Evolutionary conservation across 495 filamentous ascomycete species (phyloP).

Genomic region (Beverwykella pulmonaria): DNA sequence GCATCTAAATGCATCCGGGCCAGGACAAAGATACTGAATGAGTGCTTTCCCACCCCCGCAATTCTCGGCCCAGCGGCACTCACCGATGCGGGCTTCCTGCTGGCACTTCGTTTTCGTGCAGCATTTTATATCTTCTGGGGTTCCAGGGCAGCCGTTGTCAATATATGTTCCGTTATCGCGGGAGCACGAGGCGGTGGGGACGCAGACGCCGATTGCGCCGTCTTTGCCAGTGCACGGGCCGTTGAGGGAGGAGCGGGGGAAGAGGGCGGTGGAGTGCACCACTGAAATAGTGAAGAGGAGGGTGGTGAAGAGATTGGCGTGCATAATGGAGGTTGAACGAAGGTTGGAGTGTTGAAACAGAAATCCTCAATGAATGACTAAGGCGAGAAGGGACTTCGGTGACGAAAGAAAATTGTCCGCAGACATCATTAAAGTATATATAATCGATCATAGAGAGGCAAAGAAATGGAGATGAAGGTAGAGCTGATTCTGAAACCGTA

Average conservation of each 20-base stretch:
- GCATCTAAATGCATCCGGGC: constrained; percentile 24
- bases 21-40: constrained; percentile 21
- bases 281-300: not conserved
- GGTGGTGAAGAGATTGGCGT: not conserved
- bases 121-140: constrained; percentile 33
- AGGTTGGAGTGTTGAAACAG: not conserved
- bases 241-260: constrained; percentile 16
- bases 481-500: constrained; percentile 20
- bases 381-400: not conserved
- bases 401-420: not conserved
- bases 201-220: constrained; percentile 23
- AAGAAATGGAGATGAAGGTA: not conserved
- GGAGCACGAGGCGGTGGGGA: constrained; percentile 23
- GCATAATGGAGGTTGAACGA: not conserved
- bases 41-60: constrained; percentile 13
- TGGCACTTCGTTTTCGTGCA: constrained; percentile 22
- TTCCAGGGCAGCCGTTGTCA: constrained; percentile 26
- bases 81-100: constrained; percentile 1
- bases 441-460: not conserved
- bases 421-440: not conserved
- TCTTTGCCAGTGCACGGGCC: constrained; percentile 22
- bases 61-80: constrained; percentile 23
- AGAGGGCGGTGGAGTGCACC: constrained; percentile 4
- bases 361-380: constrained; percentile 9
- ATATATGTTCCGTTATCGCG: constrained; percentile 24